Evolutionary conservation across 805 yeast species (phyloP), one percentile per base, ranked within the genome.

Genomic region (Myxozyma nipponensis): DNA sequence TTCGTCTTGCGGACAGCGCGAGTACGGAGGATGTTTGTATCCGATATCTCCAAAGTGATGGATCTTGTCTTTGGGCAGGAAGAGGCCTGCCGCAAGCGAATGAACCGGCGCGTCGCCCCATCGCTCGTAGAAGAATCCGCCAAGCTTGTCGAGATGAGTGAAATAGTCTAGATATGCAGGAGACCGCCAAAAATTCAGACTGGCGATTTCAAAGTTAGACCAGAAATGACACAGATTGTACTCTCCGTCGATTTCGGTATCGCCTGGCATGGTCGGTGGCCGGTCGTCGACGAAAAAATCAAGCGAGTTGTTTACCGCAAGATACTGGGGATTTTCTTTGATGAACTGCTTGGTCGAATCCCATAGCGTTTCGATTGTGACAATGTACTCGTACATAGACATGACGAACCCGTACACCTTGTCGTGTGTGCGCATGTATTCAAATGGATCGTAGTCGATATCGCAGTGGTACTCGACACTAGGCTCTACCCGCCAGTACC

Each of bases 31-130:
- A 26, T 55, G 59, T 24, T 47, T 5, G 66, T 86, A 86, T 7
- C 93, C 95, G 37, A 86, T 74, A 55, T 86, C 83, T 49, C 80
- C 83, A 61, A 86, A 84, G 70, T 77, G 84, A 66, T 83, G 86
- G 17, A 86, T 64, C 61, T 84, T 77, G 26, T 71, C 68, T 59
- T 73, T 72, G 54, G 79, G 75, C 44, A 82, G 66, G 61, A 84
- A 73, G 42, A 83, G 68, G 1, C 88, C 69, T 2, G 80, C 85
- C 3, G 86, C 95, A 44, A 86, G 75, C 0, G 95, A 78, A 69
- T 86, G 95, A n/a, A 86, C 78, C 2, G 95, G 95, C 0, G 95
- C 95, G 68, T 87, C 96, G 19, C 96, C 96, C 95, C 95, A 87
- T 58, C 96, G 75, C 69, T 81, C 84, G 69, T 88, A 88, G 72